phyloP scores from a whole-genome alignment of 345 rosid species.

The Salix koriyanagi region DNA sequence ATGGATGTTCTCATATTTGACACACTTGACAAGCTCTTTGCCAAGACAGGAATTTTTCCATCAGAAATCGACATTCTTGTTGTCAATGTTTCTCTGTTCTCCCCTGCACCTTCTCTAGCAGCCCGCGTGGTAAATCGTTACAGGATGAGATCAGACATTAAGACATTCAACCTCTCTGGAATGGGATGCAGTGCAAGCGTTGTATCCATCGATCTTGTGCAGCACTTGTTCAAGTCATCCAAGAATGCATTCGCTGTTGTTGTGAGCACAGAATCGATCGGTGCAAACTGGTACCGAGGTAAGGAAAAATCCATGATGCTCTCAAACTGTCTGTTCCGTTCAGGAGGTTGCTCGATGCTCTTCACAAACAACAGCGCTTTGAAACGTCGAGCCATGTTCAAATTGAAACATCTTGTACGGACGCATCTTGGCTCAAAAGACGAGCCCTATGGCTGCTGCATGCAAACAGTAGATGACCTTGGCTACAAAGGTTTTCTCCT shows the following conservation, averaged over 20 bases:
- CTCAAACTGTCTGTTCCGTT: constrained; percentile 65
- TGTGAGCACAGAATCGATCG: constrained; percentile 68
- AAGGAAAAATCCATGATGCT: constrained; percentile 74
- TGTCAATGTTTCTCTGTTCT: constrained; percentile 57
- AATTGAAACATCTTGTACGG: constrained; percentile 41
- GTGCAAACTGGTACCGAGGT: constrained; percentile 69
- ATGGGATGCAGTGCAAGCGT: constrained; percentile 65
- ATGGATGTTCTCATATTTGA: constrained; percentile 52
- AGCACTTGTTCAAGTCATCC: constrained; percentile 41
- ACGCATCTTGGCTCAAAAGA: constrained; percentile 51
- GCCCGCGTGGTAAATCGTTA: constrained; percentile 55
- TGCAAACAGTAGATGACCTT: constrained; percentile 51
- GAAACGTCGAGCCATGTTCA: constrained; percentile 45
- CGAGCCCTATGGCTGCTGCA: constrained; percentile 64
- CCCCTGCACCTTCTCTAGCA: constrained; percentile 64
- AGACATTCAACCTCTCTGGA: constrained; percentile 62
- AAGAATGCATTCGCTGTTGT: constrained; percentile 51
- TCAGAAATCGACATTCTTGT: constrained; percentile 56
- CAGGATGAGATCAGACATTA: constrained; percentile 64
- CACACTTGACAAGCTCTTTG: constrained; percentile 55
- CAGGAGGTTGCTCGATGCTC: constrained; percentile 71
- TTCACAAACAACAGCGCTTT: constrained; percentile 49
- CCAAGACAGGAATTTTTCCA: constrained; percentile 44
- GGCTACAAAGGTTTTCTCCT: constrained; percentile 53
- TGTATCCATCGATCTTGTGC: constrained; percentile 46